Evolutionary conservation across 441 rosid genomes (phyloP).

Genomic region (Metrosideros polymorpha): DNA sequence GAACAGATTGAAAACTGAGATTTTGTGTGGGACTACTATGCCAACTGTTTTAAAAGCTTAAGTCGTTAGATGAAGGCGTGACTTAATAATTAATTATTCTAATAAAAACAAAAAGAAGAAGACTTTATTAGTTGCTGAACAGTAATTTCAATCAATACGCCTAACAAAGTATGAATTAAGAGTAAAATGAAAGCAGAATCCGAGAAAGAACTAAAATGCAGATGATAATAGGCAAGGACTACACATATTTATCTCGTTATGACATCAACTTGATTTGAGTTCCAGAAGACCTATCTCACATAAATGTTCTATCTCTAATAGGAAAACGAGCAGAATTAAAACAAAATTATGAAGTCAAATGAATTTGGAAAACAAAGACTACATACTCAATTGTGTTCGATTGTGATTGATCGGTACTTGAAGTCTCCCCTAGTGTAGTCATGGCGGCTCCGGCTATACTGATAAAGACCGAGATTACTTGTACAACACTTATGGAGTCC

Average conservation of each 20-base stretch:
- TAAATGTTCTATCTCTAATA: not conserved
- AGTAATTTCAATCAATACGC: not conserved
- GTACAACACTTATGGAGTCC: conserved; percentile 20
- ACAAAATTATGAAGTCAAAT: not conserved
- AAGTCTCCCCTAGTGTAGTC: conserved; percentile 32
- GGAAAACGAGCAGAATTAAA: not conserved
- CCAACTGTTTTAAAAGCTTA: no score
- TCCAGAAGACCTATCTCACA: not conserved
- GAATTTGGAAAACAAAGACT: not conserved
- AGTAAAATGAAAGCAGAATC: not conserved
- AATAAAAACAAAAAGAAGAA: not conserved
- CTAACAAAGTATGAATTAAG: not conserved
- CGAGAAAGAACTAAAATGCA: not conserved
- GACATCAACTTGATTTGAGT: not conserved
- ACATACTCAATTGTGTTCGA: conserved; percentile 5
- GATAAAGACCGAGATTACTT: conserved; percentile 25
- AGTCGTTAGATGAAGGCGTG: no score
- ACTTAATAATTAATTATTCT: no score
- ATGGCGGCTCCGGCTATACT: conserved; percentile 41
- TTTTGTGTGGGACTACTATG: no score
- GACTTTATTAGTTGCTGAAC: not conserved
- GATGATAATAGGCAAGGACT: not conserved
- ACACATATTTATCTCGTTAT: not conserved
- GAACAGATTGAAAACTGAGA: not conserved
- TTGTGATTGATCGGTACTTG: conserved; percentile 15